Evolutionary conservation across 441 rosid species (phyloP), one percentile per base, ranked within the genome.

Genomic region (Croton laevigatus): DNA sequence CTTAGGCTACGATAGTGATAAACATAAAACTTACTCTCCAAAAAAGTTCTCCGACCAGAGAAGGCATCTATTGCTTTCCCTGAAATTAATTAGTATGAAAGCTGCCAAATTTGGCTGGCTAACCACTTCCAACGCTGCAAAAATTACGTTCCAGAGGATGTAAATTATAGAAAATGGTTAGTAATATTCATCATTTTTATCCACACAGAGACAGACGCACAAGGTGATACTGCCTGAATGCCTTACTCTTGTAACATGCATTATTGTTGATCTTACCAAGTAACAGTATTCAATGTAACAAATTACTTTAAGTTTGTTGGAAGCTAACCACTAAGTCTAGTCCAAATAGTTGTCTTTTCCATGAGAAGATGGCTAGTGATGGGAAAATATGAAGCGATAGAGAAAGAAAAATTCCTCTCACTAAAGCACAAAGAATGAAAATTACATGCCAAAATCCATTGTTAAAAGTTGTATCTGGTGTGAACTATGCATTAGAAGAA

Each of bases 141-240:
- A 49, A 49, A 12, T 65, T 65, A n/a, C 53, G 19, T 67, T 13
- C n/a, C 34, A 13, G 20, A 62, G 32, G 54, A 57, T 64, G 22
- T 17, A 27, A 27, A 6, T 32, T 9, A 40, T 6, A 40, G 44
- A 40, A 40, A 40, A 40, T 6, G 9, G 11, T 7, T 6, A 40
- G 44, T 40, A 40, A 40, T 4, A 1, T 9, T 6, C 44, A 40
- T 40, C 44, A 40, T 7, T 40, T 27, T 27, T 27, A 1, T 27
- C 32, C 32, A 40, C 6, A 6, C 44, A 40, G 10, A 40, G 9
- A 6, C 44, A 40, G 10, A 40, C 7, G 8, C 44, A 40, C 8
- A 40, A 37, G 8, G 64, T 60, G 46, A 60, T 37, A 17, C 4
- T 49, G 46, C 45, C 45, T 60, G 36, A 37, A 60, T 37, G 46